Evolutionary conservation across 2,329 filamentous ascomycete species (phyloP).

Genomic region (Hirsutella rhossiliensis): DNA sequence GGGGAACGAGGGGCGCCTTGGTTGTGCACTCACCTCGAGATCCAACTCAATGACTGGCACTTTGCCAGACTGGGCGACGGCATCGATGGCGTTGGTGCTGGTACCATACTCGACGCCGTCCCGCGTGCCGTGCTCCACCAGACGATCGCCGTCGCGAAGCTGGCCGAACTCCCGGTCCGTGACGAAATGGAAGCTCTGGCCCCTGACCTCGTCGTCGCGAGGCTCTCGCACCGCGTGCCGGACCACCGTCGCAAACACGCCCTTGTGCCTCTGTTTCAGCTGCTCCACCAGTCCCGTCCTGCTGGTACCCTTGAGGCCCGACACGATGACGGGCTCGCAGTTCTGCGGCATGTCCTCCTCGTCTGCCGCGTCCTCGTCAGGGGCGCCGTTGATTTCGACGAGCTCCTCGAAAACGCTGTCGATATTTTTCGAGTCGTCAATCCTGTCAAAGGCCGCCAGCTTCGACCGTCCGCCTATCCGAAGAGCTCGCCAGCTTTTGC

Average conservation of each 20-base stretch:
- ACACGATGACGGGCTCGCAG: constrained; percentile 49
- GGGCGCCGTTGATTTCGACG: constrained; percentile 21
- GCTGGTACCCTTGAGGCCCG: constrained; percentile 48
- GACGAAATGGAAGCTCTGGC: constrained; percentile 44
- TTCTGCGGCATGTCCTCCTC: constrained; percentile 33
- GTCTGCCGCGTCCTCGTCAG: constrained; percentile 18
- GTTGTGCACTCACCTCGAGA: constrained; percentile 30
- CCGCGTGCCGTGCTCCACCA: constrained; percentile 42
- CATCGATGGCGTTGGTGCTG: constrained; percentile 38
- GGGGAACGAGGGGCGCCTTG: neutral
- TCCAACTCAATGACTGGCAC: constrained; percentile 46
- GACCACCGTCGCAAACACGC: constrained; percentile 49
- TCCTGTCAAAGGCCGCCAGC: constrained; percentile 71
- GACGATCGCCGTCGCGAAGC: constrained; percentile 46
- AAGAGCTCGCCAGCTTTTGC: constrained; percentile 83
- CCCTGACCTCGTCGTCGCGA: constrained; percentile 36
- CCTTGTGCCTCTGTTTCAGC: constrained; percentile 50
- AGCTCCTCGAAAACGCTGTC: constrained; percentile 42
- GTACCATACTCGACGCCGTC: constrained; percentile 43
- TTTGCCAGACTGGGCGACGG: constrained; percentile 40
- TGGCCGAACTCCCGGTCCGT: constrained; percentile 40
- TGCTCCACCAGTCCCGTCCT: constrained; percentile 52
- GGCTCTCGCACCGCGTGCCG: constrained; percentile 42
- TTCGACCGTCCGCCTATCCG: constrained; percentile 65
- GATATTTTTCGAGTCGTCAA: constrained; percentile 70